Evolutionary conservation across 2,329 filamentous ascomycete species (phyloP).

Genomic region (Keithomyces neogunnii): DNA sequence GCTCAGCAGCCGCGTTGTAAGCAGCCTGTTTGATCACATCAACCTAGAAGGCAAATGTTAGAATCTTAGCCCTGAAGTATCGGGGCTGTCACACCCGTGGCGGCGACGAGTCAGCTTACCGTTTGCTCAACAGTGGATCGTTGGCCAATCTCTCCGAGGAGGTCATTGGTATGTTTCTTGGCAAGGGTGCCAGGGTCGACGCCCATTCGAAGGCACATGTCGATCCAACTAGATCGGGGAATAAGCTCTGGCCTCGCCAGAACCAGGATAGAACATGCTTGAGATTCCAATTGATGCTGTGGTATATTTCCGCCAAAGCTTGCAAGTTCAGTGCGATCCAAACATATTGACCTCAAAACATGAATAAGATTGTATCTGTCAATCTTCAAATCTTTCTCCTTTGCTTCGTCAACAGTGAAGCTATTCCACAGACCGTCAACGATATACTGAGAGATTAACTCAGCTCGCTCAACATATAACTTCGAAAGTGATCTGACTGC

Average conservation of each 20-base stretch:
- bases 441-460: conserved; percentile 52
- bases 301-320: conserved; percentile 34
- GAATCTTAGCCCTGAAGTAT: conserved; percentile 11
- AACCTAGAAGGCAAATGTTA: conserved; percentile 15
- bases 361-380: conserved; percentile 55
- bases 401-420: conserved; percentile 56
- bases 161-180: conserved; percentile 49
- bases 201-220: conserved; percentile 69
- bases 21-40: conserved; percentile 55
- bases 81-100: not conserved
- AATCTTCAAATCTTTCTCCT: conserved; percentile 72
- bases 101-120: conserved; percentile 28
- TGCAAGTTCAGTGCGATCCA: conserved; percentile 41
- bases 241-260: conserved; percentile 72
- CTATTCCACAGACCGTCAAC: conserved; percentile 72
- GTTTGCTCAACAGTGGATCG: conserved; percentile 41
- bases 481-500: conserved; percentile 52
- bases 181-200: conserved; percentile 78
- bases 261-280: conserved; percentile 70
- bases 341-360: conserved; percentile 54
- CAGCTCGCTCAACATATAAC: conserved; percentile 54
- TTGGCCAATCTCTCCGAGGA: conserved; percentile 58
- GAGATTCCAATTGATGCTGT: conserved; percentile 47
- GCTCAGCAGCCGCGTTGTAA: conserved; percentile 76
- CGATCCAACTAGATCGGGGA: conserved; percentile 78